These are phyloP conservation scores for Gnaphalium uliginosum DNA, from an alignment of 129 eudicot genomes.

Conservation along the genomic window DNA sequence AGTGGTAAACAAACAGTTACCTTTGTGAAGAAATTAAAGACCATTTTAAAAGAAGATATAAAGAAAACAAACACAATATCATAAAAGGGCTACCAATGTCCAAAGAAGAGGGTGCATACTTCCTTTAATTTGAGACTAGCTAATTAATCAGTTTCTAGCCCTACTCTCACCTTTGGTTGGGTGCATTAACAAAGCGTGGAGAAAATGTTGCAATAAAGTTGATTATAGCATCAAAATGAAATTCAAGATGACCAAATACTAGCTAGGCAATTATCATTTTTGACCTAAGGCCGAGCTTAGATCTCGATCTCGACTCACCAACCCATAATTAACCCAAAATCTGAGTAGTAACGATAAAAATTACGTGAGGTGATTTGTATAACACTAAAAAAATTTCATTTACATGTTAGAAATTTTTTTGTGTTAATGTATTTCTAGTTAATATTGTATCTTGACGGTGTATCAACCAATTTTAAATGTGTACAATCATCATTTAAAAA, in stretches of 20 bases:
- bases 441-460: too few relatives aligned
- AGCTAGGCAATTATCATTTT: constrained; percentile 27
- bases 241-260: constrained; percentile 26
- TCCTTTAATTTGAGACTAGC: constrained; percentile 26
- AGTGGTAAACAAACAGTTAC: constrained; percentile 6
- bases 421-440: too few relatives aligned
- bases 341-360: too few relatives aligned
- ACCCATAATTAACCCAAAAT: background rate
- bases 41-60: constrained; percentile 2
- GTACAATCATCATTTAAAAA: too few relatives aligned
- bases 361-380: too few relatives aligned
- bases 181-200: constrained; percentile 22
- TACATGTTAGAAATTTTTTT: too few relatives aligned
- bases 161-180: constrained; percentile 13
- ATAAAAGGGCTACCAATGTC: constrained; percentile 38
- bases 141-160: constrained; percentile 26
- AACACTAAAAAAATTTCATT: too few relatives aligned
- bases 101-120: constrained; percentile 43
- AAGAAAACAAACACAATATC: constrained; percentile 30
- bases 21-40: constrained; percentile 7
- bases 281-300: background rate
- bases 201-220: constrained; percentile 18
- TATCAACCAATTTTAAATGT: too few relatives aligned
- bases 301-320: background rate
- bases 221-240: constrained; percentile 16